Percentiles rank a stretch among this genome's conserved stretches.
Evolutionary conservation across 108 stramenopile species (phyloP).

Genomic region (Skeletonema tropicum): DNA sequence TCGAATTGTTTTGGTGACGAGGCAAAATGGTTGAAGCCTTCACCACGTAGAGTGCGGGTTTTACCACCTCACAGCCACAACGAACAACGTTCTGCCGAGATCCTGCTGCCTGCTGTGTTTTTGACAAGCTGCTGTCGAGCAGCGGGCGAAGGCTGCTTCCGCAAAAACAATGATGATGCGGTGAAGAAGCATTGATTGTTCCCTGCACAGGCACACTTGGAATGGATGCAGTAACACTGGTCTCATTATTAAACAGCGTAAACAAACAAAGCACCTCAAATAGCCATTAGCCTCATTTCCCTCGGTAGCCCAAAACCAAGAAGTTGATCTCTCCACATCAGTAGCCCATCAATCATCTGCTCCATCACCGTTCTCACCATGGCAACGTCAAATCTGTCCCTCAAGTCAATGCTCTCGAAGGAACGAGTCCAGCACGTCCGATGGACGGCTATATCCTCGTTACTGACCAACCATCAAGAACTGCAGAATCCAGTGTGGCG

Average conservation of each 20-base stretch:
- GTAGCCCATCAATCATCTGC: background rate
- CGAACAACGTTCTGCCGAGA: background rate
- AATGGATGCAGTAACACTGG: no score
- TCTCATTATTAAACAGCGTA: no score
- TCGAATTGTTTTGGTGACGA: background rate
- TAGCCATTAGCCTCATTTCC: background rate
- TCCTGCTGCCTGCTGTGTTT: background rate
- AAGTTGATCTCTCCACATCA: background rate
- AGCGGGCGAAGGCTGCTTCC: background rate
- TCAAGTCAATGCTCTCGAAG: constrained; percentile 5
- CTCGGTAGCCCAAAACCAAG: background rate
- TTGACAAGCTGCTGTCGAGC: background rate
- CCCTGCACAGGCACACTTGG: no score
- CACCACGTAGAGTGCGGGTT: background rate
- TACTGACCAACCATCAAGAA: background rate
- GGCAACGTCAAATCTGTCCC: constrained; percentile 3
- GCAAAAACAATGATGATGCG: background rate
- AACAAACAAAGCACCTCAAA: no score
- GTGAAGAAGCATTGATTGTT: background rate
- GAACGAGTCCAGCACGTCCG: constrained; percentile 2
- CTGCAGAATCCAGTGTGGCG: constrained; percentile 1
- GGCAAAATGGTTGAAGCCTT: background rate
- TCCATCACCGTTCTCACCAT: background rate
- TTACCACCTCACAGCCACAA: background rate
- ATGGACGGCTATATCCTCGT: background rate